Evolutionary conservation across 2,329 filamentous ascomycete genomes (phyloP).

Genomic region (Exophiala oligosperma): DNA sequence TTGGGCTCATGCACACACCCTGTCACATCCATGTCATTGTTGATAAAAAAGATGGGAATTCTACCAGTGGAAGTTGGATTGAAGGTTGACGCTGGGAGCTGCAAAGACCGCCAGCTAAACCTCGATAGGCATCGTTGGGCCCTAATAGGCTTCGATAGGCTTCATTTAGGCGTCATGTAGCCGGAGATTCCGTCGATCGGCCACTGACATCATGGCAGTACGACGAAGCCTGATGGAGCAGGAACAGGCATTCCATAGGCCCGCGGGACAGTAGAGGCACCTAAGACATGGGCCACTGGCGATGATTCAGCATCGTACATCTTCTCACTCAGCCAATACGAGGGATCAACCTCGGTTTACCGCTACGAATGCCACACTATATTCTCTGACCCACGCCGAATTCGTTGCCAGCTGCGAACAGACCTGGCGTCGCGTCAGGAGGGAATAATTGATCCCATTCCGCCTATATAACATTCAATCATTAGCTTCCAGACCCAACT

Average conservation of each 20-base stretch:
- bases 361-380: neutral
- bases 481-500: slow-evolving; percentile 2
- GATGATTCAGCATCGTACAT: neutral
- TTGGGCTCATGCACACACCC: too few relatives aligned
- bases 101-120: too few relatives aligned
- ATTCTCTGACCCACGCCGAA: slow-evolving; percentile 5
- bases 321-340: neutral
- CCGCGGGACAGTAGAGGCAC: too few relatives aligned
- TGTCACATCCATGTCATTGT: too few relatives aligned
- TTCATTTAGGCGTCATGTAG: too few relatives aligned
- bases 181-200: neutral
- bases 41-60: too few relatives aligned
- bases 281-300: neutral
- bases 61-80: too few relatives aligned
- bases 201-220: neutral
- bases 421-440: slow-evolving; percentile 35
- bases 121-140: too few relatives aligned
- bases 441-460: slow-evolving; percentile 41
- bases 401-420: neutral
- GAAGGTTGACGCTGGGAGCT: too few relatives aligned
- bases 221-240: neutral
- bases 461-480: slow-evolving; percentile 21
- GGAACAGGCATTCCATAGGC: too few relatives aligned
- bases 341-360: neutral
- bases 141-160: too few relatives aligned